Evolutionary conservation across 2,329 filamentous ascomycete genomes (phyloP).

Genomic region (Parastagonospora nodorum): DNA sequence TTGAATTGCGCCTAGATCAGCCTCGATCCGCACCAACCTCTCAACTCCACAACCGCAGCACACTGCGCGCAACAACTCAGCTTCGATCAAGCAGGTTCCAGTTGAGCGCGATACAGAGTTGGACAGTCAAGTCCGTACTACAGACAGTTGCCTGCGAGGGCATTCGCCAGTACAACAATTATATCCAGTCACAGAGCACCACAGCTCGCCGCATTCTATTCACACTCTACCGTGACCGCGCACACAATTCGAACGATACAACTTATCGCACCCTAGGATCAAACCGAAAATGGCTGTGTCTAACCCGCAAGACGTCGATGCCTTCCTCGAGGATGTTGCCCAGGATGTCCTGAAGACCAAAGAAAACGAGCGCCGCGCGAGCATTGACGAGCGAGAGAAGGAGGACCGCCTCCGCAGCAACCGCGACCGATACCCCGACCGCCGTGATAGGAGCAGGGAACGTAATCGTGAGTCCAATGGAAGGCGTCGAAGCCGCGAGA

Average conservation of each 20-base stretch:
- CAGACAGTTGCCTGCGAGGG: conserved; percentile 11
- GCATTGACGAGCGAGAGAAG: conserved; percentile 36
- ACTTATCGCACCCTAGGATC: conserved; percentile 35
- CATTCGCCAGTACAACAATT: conserved; percentile 25
- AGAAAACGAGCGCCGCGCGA: conserved; percentile 18
- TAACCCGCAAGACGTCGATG: conserved; percentile 77
- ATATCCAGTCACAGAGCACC: conserved; percentile 23
- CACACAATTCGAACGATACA: conserved; percentile 18
- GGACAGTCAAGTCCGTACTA: conserved; percentile 17
- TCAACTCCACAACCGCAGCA: conserved; percentile 13
- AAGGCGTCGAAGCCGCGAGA: conserved; percentile 40
- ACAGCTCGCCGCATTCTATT: conserved; percentile 24
- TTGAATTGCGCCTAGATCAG: neutral
- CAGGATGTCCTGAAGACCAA: conserved; percentile 26
- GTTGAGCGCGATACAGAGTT: conserved; percentile 14
- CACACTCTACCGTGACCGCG: conserved; percentile 29
- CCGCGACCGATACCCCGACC: conserved; percentile 36
- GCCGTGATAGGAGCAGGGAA: conserved; percentile 36
- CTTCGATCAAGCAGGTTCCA: conserved; percentile 17
- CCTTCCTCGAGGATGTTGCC: conserved; percentile 72
- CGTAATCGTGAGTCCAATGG: conserved; percentile 38
- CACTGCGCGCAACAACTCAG: conserved; percentile 16
- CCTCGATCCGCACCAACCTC: conserved; percentile 8
- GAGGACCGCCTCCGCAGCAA: conserved; percentile 37
- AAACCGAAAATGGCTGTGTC: conserved; percentile 16